Percentiles rank a stretch among this genome's conserved stretches.
phyloP scores from a whole-genome alignment of 2,329 filamentous ascomycete genomes.

The Metarhizium humberi region DNA sequence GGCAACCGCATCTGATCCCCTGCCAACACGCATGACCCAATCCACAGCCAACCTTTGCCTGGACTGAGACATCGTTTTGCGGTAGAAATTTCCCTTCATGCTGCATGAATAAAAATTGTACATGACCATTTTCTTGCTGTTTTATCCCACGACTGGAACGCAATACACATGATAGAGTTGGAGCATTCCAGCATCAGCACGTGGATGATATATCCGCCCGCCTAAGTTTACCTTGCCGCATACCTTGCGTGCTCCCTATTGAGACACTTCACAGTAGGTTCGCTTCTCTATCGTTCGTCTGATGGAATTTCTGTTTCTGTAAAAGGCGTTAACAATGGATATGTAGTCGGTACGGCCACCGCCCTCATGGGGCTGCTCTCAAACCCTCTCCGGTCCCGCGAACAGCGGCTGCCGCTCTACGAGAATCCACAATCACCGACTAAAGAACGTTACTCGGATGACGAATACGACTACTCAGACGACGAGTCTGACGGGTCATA shows the following conservation, averaged over 20 bases:
- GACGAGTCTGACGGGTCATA: slow-evolving; percentile 33
- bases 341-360: not conserved
- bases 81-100: not conserved
- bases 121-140: not conserved
- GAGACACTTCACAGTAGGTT: not conserved
- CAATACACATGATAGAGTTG: not conserved
- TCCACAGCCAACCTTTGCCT: not conserved
- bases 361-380: slow-evolving; percentile 40
- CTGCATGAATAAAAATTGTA: not conserved
- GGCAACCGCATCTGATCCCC: not conserved
- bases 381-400: slow-evolving; percentile 37
- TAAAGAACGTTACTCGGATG: slow-evolving; percentile 44
- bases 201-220: not conserved
- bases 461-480: slow-evolving; percentile 38
- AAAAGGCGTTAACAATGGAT: not conserved
- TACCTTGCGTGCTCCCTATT: not conserved
- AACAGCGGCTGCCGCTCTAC: slow-evolving; percentile 42
- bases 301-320: not conserved
- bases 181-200: slow-evolving; percentile 1
- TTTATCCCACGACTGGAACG: not conserved
- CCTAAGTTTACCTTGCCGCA: slow-evolving; percentile 1
- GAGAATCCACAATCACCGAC: slow-evolving; percentile 30
- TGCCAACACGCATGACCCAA: not conserved
- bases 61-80: not conserved
- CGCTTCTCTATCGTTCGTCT: not conserved